Evolutionary conservation across 352 stramenopile genomes (phyloP).

Genomic region (Pythium sukuiense): DNA sequence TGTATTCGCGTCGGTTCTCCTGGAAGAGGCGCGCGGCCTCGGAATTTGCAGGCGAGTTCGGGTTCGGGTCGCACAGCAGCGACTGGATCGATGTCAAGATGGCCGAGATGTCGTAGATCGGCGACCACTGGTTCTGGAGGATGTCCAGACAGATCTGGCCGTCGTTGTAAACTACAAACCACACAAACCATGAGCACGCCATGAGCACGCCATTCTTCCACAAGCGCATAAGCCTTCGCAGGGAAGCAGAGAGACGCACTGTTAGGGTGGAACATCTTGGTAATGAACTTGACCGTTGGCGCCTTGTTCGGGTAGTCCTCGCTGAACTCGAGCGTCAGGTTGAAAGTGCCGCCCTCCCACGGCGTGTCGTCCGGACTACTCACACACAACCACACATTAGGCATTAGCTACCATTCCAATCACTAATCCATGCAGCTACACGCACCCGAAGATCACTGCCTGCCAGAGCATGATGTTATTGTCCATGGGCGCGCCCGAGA

Average conservation of each 20-base stretch:
- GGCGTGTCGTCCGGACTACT: constrained; percentile 97
- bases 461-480: constrained; percentile 99
- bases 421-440: not conserved
- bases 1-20: constrained; percentile 99
- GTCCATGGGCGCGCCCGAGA: constrained; percentile 97
- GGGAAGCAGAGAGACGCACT: constrained; percentile 46
- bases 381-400: constrained; percentile 25
- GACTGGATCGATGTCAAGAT: constrained; percentile 99
- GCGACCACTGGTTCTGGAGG: constrained; percentile 99
- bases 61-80: constrained; percentile 99
- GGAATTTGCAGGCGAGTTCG: constrained; percentile 98
- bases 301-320: constrained; percentile 99
- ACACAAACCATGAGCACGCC: not conserved
- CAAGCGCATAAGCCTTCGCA: not conserved
- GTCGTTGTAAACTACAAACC: constrained; percentile 82
- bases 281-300: constrained; percentile 97
- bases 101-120: constrained; percentile 99
- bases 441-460: constrained; percentile 90
- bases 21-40: constrained; percentile 97
- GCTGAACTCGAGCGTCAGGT: constrained; percentile 98
- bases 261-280: constrained; percentile 99
- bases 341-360: constrained; percentile 99
- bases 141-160: constrained; percentile 98
- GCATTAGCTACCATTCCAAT: not conserved
- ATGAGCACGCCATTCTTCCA: not conserved